Evolutionary conservation across 352 stramenopile species (phyloP).

Genomic region (Blastocystis sp.): DNA sequence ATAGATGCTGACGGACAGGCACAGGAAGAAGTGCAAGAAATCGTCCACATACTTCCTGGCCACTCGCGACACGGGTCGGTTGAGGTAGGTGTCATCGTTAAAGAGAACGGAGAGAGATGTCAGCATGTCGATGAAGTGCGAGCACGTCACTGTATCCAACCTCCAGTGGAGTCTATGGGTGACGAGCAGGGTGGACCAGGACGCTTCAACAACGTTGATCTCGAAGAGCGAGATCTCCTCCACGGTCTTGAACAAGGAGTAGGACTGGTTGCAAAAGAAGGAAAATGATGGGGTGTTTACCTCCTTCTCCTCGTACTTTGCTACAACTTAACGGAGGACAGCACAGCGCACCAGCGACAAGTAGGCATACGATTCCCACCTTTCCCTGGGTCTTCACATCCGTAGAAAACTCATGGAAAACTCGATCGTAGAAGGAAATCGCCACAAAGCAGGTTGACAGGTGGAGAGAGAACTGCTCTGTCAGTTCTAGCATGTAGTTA

Average conservation of each 20-base stretch:
- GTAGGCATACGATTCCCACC: slow-evolving; percentile 46
- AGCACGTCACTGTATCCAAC: neutral
- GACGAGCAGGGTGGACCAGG: neutral
- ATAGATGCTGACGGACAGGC: neutral
- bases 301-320: slow-evolving; percentile 64
- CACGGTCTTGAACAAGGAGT: slow-evolving; percentile 1
- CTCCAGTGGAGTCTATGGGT: slow-evolving; percentile 13
- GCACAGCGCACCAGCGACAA: slow-evolving; percentile 21
- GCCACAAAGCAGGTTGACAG: slow-evolving; percentile 21
- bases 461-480: slow-evolving; percentile 34
- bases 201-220: slow-evolving; percentile 22
- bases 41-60: slow-evolving; percentile 11
- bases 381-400: slow-evolving; percentile 50
- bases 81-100: slow-evolving; percentile 19
- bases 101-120: slow-evolving; percentile 9
- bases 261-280: slow-evolving; percentile 27
- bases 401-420: slow-evolving; percentile 6
- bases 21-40: slow-evolving; percentile 47
- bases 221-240: slow-evolving; percentile 34
- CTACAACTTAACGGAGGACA: neutral
- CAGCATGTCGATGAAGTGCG: slow-evolving; percentile 37
- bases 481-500: slow-evolving; percentile 52
- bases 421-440: slow-evolving; percentile 37
- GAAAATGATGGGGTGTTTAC: slow-evolving; percentile 36
- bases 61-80: too few relatives aligned